Evolutionary conservation across 495 filamentous ascomycete species (phyloP).

Genomic region (Parathielavia hyrcaniae): DNA sequence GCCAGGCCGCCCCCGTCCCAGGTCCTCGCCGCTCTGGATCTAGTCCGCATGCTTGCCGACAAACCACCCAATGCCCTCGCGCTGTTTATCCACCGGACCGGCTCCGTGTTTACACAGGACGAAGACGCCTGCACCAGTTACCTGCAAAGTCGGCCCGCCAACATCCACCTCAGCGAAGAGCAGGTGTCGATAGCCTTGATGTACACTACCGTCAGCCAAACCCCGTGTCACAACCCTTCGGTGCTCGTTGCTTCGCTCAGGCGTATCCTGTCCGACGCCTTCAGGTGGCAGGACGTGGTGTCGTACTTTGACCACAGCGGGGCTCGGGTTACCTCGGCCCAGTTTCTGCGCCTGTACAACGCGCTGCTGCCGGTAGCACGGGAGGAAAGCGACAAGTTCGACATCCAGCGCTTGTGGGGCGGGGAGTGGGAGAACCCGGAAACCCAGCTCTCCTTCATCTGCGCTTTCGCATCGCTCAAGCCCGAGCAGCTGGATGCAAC

Average conservation of each 20-base stretch:
- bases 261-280: constrained; percentile 45
- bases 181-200: constrained; percentile 77
- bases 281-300: constrained; percentile 79
- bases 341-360: constrained; percentile 74
- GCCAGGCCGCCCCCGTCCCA: constrained; percentile 59
- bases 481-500: constrained; percentile 72
- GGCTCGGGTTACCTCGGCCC: constrained; percentile 64
- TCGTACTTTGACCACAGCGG: constrained; percentile 75
- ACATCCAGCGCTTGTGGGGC: constrained; percentile 85
- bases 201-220: constrained; percentile 65
- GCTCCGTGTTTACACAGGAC: constrained; percentile 51
- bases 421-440: constrained; percentile 79
- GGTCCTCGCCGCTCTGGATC: constrained; percentile 65
- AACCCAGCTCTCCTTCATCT: constrained; percentile 84
- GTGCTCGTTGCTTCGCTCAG: constrained; percentile 58
- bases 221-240: constrained; percentile 64
- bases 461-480: constrained; percentile 64
- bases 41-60: constrained; percentile 59
- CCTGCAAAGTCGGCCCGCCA: constrained; percentile 58
- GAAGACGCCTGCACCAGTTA: constrained; percentile 47
- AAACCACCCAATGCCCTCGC: constrained; percentile 61
- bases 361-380: constrained; percentile 64
- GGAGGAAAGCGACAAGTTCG: constrained; percentile 47
- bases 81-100: constrained; percentile 68
- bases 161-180: constrained; percentile 66